Base-by-base conservation (phyloP, 306 rosid species). In the Fragaria iinumae region DNA sequence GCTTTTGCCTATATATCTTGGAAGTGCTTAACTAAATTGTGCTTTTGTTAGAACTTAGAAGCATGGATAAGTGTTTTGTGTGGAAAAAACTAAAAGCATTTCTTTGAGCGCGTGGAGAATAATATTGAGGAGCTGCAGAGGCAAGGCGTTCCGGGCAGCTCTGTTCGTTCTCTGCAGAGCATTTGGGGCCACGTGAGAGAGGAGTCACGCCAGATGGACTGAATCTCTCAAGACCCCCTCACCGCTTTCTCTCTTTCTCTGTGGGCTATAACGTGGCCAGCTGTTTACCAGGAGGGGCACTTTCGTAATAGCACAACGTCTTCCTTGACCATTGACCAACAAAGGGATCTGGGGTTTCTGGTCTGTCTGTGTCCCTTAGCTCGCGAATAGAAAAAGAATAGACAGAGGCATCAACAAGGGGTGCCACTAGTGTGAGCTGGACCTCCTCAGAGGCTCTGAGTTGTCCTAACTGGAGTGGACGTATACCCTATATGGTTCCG, bases 211-310 rank as follows among this genome's bases (percentile, higher is more conserved):
- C 80, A 77, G 75, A 79, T 49, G 87, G 55, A n/a, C 69, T 16
- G 48, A 32, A 66, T 48, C 43, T 63, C 62, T 27, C 71, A 60
- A 70, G 2, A 68, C 8, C 18, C 25, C 17, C 70, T 36, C 38
- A 21, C 6, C 23, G 39, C 57, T 23, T 53, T 41, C 73, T 55
- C 67, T 49, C 71, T 25, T 2, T 79, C 63, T 53, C 69, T n/a
- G 66, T 44, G 82, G 79, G 13, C 18, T 62, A 45, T n/a, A 86
- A 83, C 89, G 87, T 86, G 89, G 89, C 85, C 89, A 86, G 87
- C 89, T 86, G 89, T 83, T 70, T 12, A 8, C 13, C 75, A 75
- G 36, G 2, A 50, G 63, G 81, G 81, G 41, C 16, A 66, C 14
- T 80, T 74, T 44, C 17, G 86, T 74, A 20, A 82, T n/a, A 45